Evolutionary conservation across 2,329 filamentous ascomycete genomes (phyloP).

Genomic region (Nigrospora oryzae): DNA sequence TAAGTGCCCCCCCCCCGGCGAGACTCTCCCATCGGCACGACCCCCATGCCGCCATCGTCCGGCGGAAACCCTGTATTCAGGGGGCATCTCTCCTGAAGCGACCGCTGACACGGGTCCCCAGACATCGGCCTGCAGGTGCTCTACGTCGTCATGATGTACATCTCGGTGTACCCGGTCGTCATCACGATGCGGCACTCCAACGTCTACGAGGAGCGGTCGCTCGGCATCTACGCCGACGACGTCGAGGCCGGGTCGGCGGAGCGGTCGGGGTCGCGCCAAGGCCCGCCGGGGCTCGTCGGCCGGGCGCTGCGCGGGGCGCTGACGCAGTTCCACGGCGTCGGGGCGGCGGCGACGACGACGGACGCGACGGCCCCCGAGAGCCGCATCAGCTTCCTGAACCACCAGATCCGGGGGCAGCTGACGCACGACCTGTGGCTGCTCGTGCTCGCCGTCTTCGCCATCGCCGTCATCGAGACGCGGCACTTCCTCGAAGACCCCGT

Average conservation of each 20-base stretch:
- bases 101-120: not conserved
- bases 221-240: slow-evolving; percentile 45
- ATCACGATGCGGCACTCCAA: slow-evolving; percentile 62
- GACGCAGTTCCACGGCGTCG: slow-evolving; percentile 33
- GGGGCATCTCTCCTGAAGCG: too few relatives aligned
- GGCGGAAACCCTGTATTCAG: too few relatives aligned
- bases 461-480: slow-evolving; percentile 50
- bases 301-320: slow-evolving; percentile 27
- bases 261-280: not conserved
- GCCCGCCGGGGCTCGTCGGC: slow-evolving; percentile 4
- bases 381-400: slow-evolving; percentile 38
- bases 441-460: slow-evolving; percentile 49
- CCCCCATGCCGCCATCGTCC: too few relatives aligned
- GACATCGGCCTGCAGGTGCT: slow-evolving; percentile 49
- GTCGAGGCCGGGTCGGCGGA: slow-evolving; percentile 14
- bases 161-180: slow-evolving; percentile 53
- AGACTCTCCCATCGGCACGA: too few relatives aligned
- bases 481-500: slow-evolving; percentile 42
- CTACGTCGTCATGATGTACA: slow-evolving; percentile 60
- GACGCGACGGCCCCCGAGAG: slow-evolving; percentile 21
- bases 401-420: slow-evolving; percentile 56
- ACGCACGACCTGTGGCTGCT: slow-evolving; percentile 62
- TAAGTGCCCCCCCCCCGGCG: too few relatives aligned
- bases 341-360: slow-evolving; percentile 19
- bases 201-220: slow-evolving; percentile 61